Base-by-base conservation (phyloP, 164 flowering plant species). In the Magnolia sinica region DNA sequence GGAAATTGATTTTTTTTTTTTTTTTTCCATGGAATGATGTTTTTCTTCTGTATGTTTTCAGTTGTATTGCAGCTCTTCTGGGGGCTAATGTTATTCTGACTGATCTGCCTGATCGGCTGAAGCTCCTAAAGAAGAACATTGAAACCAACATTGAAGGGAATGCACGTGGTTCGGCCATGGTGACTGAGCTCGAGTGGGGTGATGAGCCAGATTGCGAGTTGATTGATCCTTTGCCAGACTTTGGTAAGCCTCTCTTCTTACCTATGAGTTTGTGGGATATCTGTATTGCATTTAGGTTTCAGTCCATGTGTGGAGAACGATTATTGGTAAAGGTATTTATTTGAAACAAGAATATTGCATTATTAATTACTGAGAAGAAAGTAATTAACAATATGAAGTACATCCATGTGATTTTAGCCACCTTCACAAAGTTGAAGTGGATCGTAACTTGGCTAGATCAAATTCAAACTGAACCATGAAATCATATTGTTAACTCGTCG, bases 61-160 rank as follows among this genome's bases (percentile, higher is more conserved):
- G 98, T 70, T 95, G 98, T 77, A 80, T 92, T 79, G 93, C 97
- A 73, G 95, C 96, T 77, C 89, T 92, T 82, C 81, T 91, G 76
- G 96, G 97, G 74, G 94, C 92, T 73, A 86, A 90, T 74, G 94
- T 87, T 75, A 59, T 85, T 67, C 87, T 95, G 10, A 95, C 97
- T 7, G 98, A 95, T 84, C 74, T 95, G 77, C 92, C 92, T 18
- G 98, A 95, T 85, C 87, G 98, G 76, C 82, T 95, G 80, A 89
- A 86, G 86, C 91, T 91, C n/a, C 85, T 95, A 11, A 89, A 77
- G 76, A 95, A 91, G 86, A 95, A 95, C 61, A 83, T 92, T 16
- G 92, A 95, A 72, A 71, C 87, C 80, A 95, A 95, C 85, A 76
- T 92, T 49, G 83, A 77, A 73, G 87, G 81, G 23, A 50, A 85